Evolutionary conservation across 371 early-diverging fungal species (phyloP).

Genomic region (Mortierella sp.): DNA sequence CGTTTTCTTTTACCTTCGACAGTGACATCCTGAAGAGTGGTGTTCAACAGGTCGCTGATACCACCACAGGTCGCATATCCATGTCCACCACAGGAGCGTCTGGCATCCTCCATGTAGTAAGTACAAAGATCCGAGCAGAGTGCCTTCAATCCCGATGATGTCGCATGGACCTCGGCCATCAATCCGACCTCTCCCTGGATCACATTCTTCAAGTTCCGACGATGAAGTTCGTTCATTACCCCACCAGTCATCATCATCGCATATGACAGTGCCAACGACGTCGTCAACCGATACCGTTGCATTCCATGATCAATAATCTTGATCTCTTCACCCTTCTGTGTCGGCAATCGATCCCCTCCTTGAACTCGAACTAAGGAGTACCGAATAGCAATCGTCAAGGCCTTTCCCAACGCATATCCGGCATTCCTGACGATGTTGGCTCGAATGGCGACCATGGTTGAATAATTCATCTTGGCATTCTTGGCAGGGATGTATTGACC

Average conservation of each 20-base stretch:
- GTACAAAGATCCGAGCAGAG: conserved; percentile 78
- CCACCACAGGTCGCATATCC: conserved; percentile 73
- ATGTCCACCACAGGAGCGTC: conserved; percentile 84
- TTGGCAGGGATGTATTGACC: conserved; percentile 78
- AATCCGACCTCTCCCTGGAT: conserved; percentile 61
- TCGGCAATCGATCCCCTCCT: conserved; percentile 64
- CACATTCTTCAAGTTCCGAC: conserved; percentile 68
- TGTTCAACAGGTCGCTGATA: conserved; percentile 61
- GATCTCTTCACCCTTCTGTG: conserved; percentile 62
- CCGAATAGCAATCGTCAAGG: conserved; percentile 62
- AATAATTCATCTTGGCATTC: conserved; percentile 80
- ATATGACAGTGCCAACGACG: conserved; percentile 77
- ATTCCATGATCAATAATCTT: conserved; percentile 82
- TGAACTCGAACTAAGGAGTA: conserved; percentile 67
- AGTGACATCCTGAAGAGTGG: conserved; percentile 63
- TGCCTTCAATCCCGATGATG: conserved; percentile 86
- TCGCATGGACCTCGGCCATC: conserved; percentile 86
- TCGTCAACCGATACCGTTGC: conserved; percentile 80
- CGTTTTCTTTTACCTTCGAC: conserved; percentile 68
- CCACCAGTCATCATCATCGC: conserved; percentile 81
- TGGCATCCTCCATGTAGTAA: conserved; percentile 78
- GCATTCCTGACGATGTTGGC: conserved; percentile 70
- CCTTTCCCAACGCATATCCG: conserved; percentile 67
- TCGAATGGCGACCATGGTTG: conserved; percentile 83
- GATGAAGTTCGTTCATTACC: conserved; percentile 72